Evolutionary conservation across 2,329 filamentous ascomycete species (phyloP), one percentile per base, ranked within the genome.

Genomic region (Daldinia eschscholtzii): DNA sequence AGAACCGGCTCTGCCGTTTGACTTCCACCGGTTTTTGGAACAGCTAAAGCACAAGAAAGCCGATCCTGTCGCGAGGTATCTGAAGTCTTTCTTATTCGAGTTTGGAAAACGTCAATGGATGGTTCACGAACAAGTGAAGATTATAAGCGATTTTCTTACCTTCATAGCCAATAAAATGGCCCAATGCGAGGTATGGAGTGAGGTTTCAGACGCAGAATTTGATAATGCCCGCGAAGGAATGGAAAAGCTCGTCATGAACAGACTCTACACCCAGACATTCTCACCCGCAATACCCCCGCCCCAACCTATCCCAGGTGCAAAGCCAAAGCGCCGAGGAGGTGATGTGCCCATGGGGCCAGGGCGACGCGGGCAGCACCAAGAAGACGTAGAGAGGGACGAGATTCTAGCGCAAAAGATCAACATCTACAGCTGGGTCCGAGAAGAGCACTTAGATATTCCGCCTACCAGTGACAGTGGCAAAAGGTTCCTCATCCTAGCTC

Each of bases 91-190:
- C 76, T 83, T 99, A 33, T 90, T 89, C 56, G 97, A 99, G 79
- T 99, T 99, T 81, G 93, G 90, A 39, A 99, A 98, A 83, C 93
- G 94, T 74, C 96, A 98, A 80, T 99, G 96, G 96, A 97, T 97
- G 93, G 96, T 98, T 6, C 96, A 99, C 79, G 96, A 99, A 81
- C 96, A 99, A 80, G 96, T 98, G 78, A 99, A 99, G 82, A 98
- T 99, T 70, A 97, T 99, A 68, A 90, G 93, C 72, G 97, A 99
- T 79, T 99, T 99, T 74, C 84, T 99, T 55, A 90, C 94, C 50
- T 99, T 99, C 76, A 99, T 99, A 71, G 92, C 93, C 61, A 97
- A 97, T 82, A 98, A 98, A 83, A 99, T 99, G 97, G 93, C 92
- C 13, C 88, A 93, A 72, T 99, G 96, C 77, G 96, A 99, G 70